A percentile compares a stretch with the other conserved stretches of the same genome.
Evolutionary conservation across 73 alveolate genomes (phyloP).

Genomic region (Uronychia setigera): DNA sequence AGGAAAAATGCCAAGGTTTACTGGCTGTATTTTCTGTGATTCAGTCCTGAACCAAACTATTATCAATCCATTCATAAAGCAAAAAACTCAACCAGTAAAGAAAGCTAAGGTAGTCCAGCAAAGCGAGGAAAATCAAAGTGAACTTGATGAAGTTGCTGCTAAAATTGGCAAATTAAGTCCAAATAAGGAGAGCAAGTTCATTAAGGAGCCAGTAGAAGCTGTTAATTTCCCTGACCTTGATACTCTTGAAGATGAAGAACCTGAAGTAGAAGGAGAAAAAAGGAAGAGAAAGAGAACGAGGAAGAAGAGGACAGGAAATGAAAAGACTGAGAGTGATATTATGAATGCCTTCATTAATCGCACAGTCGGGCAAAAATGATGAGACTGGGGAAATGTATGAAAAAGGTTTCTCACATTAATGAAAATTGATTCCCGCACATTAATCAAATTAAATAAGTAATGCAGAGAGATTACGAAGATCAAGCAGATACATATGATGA

Average conservation of each 20-base stretch:
- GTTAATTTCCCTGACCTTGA: background rate
- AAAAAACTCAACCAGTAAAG: slow-evolving; percentile 7
- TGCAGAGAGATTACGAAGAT: too few relatives aligned
- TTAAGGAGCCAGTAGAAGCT: background rate
- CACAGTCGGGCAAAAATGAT: background rate
- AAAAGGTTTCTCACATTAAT: background rate
- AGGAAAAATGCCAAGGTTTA: slow-evolving; percentile 61
- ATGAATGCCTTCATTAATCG: slow-evolving; percentile 48
- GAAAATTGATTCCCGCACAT: background rate
- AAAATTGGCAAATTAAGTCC: slow-evolving; percentile 10
- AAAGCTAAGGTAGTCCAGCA: slow-evolving; percentile 36
- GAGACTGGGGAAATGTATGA: background rate
- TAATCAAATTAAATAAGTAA: too few relatives aligned
- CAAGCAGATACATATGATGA: too few relatives aligned
- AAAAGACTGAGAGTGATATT: slow-evolving; percentile 27
- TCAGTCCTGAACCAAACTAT: slow-evolving; percentile 56
- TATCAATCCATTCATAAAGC: background rate
- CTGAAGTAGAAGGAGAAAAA: slow-evolving; percentile 3
- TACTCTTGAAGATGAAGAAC: background rate
- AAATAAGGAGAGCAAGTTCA: slow-evolving; percentile 25
- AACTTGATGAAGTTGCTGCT: slow-evolving; percentile 4
- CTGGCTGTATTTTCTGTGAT: slow-evolving; percentile 84
- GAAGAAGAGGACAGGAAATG: slow-evolving; percentile 32
- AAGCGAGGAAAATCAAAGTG: slow-evolving; percentile 17
- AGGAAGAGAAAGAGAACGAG: slow-evolving; percentile 22